Evolutionary conservation across 1,284 basidiomycete species (phyloP), one percentile per base, ranked within the genome.

Genomic region (Cryptococcus amylolentus): DNA sequence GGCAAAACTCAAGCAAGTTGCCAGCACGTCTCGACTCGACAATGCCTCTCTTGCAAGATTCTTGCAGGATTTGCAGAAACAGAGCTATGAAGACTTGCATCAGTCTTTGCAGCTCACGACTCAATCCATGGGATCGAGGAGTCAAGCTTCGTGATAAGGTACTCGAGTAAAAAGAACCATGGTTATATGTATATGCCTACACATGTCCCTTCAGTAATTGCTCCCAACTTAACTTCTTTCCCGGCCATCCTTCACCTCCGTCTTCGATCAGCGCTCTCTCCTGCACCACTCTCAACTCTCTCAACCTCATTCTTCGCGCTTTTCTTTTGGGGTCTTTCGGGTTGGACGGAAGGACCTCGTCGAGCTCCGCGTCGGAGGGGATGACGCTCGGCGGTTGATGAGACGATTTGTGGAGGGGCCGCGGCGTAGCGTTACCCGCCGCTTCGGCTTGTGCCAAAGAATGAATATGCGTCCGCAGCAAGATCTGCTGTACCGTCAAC

Each of bases 401-500:
- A 7, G 49, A 23, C 13, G 49, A 14, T 9, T 28, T 23, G 18
- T 66, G 72, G 45, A 65, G 60, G 39, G 62, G 69, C 46, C 64
- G 66, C 43, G 63, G 68, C 13, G 67, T 72, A 1, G 68, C 67
- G 7, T 57, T 35, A 9, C 66, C 67, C 0, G 65, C 64, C 0
- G 49, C 49, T 8, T 47, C 41, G 4, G 62, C 45, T 2, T 61
- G 51, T 1, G 52, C 43, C 5, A 71, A 49, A 2, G 68, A 66
- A 56, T 84, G 78, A 18, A 82, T 74, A 53, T 91, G 82, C 0
- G 93, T 96, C 31, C 84, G 76, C 4, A 80, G 76, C 2, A 99
- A 81, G 37, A 99, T 82, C n/a, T 86, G 84, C 67, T 97, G 90
- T 0, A 95, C 91, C 58, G 87, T 88, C 1, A 85, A 84, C 23